Conservation (phyloP, 139 green algal genomes). For the Micractinium sp. region DNA sequence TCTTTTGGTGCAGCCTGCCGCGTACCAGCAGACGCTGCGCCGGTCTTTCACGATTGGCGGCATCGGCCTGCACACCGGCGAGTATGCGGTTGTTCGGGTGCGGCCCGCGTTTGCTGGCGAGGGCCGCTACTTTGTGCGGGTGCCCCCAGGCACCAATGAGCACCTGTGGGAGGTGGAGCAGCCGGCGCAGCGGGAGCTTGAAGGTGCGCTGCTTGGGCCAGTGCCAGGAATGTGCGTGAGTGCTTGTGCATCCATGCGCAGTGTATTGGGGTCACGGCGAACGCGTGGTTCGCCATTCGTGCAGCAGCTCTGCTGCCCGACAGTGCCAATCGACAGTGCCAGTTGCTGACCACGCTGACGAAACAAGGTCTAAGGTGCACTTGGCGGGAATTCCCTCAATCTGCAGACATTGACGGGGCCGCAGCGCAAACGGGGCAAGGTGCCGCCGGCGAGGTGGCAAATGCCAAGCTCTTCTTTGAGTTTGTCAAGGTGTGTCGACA, state of each 20-base stretch:
- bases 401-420: conserved; percentile 2
- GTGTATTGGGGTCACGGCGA: no score
- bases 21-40: conserved; percentile 80
- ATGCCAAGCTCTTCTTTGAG: conserved; percentile 51
- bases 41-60: conserved; percentile 79
- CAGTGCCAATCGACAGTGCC: no score
- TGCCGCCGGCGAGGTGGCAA: conserved; percentile 35
- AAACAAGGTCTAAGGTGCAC: no score
- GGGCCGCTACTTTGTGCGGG: conserved; percentile 87
- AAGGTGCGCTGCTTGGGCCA: background rate
- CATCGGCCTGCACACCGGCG: conserved; percentile 78
- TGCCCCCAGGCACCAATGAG: conserved; percentile 52
- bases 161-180: conserved; percentile 38
- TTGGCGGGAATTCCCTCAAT: no score
- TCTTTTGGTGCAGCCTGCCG: conserved; percentile 51
- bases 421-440: background rate
- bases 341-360: no score
- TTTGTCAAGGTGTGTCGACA: conserved; percentile 46
- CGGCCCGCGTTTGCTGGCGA: conserved; percentile 80
- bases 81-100: conserved; percentile 78
- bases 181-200: background rate
- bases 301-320: no score
- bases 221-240: no score
- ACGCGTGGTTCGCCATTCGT: no score
- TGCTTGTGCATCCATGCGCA: no score